Base-by-base conservation (phyloP, 202 grass and related monocot species). In the Setaria italica region DNA sequence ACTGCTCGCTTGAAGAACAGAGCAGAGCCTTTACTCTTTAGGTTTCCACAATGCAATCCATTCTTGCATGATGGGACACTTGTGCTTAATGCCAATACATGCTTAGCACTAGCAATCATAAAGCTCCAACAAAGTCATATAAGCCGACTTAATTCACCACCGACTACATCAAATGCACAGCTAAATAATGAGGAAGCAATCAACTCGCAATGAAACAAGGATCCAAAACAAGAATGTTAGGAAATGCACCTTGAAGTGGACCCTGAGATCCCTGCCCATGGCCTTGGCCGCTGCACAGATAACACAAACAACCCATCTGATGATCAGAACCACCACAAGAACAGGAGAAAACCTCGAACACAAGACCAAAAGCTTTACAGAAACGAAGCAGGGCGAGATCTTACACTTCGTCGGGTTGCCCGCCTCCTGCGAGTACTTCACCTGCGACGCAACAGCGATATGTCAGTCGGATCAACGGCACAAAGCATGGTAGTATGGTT, bases 401-500 rank as follows among this genome's bases (percentile, higher is more conserved):
- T 94, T 92, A 97, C 94, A 91, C 84, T 94, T 94, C 70, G 94
- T 97, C 19, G 90, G 84, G 80, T 97, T 97, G 20, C 72, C 20
- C 67, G 92, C 86, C 48, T 94, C 94, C 76, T 78, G 90, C 80
- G 92, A 94, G 86, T 97, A 97, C 86, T 97, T 97, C 88, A 93
- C 94, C 91, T 90, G 83, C 34, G 66, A 80, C 7, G 43, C 6
- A 57, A 55, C 70, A 59, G 62, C 43, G 19, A 65, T 10, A 49
- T 35, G 63, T 85, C 33, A 89, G 49, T 81, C 3, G 81, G 6
- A 49, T 5, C 39, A 32, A 53, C 29, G 11, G n/a, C 1, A 7
- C 11, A 10, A 55, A 43, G 14, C 32, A 51, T 47, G 53, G 5
- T 0, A 2, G 16, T 2, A 76, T 15, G 45, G 11, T 9, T 9